These are phyloP conservation scores for Boletus rubroflammeus DNA, from an alignment of 768 basidiomycete species.

Conservation along the genomic window DNA sequence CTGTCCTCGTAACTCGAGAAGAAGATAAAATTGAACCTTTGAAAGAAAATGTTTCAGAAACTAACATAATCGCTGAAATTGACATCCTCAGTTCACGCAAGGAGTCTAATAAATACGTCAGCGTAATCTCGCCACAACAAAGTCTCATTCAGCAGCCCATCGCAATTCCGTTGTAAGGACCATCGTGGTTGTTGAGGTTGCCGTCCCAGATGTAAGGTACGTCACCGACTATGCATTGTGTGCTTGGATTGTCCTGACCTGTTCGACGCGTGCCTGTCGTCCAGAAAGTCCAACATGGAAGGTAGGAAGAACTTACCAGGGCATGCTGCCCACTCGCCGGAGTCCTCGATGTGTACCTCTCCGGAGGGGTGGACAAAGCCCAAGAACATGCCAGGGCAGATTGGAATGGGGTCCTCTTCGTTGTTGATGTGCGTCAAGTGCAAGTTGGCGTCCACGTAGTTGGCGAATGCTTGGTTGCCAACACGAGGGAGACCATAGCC, in stretches of 20 bases:
- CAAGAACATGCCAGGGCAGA: slow-evolving; percentile 33
- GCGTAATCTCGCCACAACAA: neutral
- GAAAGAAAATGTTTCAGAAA: neutral
- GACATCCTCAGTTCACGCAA: neutral
- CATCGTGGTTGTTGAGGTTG: slow-evolving; percentile 44
- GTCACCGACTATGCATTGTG: slow-evolving; percentile 22
- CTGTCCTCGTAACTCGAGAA: neutral
- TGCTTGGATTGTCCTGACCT: slow-evolving; percentile 57
- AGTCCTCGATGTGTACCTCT: slow-evolving; percentile 44
- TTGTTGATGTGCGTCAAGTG: slow-evolving; percentile 56
- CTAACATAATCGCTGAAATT: neutral
- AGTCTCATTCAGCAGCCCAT: slow-evolving; percentile 24
- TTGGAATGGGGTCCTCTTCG: slow-evolving; percentile 39
- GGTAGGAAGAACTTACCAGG: slow-evolving; percentile 34
- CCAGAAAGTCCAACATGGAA: neutral
- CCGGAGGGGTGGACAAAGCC: slow-evolving; percentile 40
- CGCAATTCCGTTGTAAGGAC: slow-evolving; percentile 29
- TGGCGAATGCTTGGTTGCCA: slow-evolving; percentile 59
- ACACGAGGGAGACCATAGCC: slow-evolving; percentile 38
- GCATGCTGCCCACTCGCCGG: slow-evolving; percentile 50
- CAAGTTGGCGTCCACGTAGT: slow-evolving; percentile 48
- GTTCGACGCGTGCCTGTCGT: neutral
- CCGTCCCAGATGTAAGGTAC: slow-evolving; percentile 43
- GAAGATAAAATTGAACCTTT: neutral
- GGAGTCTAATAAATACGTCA: neutral